A percentile compares a stretch with the other conserved stretches of the same genome.
These are phyloP conservation scores for Colletotrichum sp. DNA, from an alignment of 2,329 filamentous ascomycete species.

Conservation along the genomic window DNA sequence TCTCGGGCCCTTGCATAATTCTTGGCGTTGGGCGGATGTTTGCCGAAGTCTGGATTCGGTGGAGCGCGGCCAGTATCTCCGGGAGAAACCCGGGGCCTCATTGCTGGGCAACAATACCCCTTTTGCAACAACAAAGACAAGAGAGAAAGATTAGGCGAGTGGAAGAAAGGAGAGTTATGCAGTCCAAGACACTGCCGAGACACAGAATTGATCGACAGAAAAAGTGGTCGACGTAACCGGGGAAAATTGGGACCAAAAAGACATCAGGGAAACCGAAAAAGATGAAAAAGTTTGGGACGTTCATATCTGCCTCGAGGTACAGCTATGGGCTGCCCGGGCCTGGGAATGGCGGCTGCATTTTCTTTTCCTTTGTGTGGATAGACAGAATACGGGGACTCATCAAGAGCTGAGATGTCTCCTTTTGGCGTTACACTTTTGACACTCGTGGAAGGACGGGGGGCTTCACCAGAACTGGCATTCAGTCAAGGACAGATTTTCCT, in stretches of 20 bases:
- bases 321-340: background rate
- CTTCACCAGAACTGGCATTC: background rate
- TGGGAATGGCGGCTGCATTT: background rate
- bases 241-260: background rate
- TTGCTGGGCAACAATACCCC: background rate
- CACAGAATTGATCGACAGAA: background rate
- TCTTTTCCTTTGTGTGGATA: slow-evolving; percentile 28
- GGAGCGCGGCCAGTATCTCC: background rate
- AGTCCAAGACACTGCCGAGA: background rate
- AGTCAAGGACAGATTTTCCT: background rate
- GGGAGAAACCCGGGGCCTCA: background rate
- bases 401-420: slow-evolving; percentile 64
- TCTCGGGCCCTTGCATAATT: background rate
- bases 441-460: background rate
- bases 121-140: background rate
- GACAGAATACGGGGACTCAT: slow-evolving; percentile 42
- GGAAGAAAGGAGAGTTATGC: slow-evolving; percentile 2
- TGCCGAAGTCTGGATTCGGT: background rate
- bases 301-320: slow-evolving; percentile 19
- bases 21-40: slow-evolving; percentile 5
- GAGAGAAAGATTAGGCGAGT: background rate
- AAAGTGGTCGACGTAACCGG: background rate
- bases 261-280: background rate
- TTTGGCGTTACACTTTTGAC: slow-evolving; percentile 13
- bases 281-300: background rate